Evolutionary conservation across 2,329 filamentous ascomycete genomes (phyloP).

Genomic region (Aspergillus texensis): DNA sequence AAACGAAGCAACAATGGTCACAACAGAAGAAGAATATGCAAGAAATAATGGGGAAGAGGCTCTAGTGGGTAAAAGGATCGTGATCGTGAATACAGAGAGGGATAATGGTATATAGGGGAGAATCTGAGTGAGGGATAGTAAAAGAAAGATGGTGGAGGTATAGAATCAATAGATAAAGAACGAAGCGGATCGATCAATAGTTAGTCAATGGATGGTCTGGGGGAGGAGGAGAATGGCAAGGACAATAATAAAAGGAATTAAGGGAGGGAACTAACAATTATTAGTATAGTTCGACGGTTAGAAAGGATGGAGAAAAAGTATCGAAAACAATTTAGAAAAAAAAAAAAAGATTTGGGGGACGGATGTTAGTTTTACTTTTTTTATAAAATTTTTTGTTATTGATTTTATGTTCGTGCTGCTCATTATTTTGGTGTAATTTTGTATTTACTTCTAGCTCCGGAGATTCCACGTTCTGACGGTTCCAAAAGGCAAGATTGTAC

Average conservation of each 20-base stretch:
- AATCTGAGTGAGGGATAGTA: neutral
- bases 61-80: neutral
- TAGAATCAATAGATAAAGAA: constrained; percentile 7
- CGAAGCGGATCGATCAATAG: constrained; percentile 9
- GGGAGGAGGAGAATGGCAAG: constrained; percentile 3
- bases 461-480: neutral
- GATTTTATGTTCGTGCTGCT: neutral
- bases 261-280: constrained; percentile 11
- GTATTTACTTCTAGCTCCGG: neutral
- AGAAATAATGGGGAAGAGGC: neutral
- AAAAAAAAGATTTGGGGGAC: neutral
- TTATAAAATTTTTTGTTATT: neutral
- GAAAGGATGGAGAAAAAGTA: neutral
- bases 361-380: neutral
- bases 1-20: constrained; percentile 4
- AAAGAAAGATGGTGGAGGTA: neutral
- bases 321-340: constrained; percentile 8
- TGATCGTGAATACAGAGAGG: neutral
- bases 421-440: neutral
- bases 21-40: neutral
- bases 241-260: constrained; percentile 7
- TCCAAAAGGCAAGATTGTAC: neutral
- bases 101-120: neutral
- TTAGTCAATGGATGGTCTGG: constrained; percentile 7
- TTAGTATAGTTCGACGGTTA: constrained; percentile 7